Evolutionary conservation across 192 early-diverging fungal genomes (phyloP).

Genomic region (Backusella luteola): DNA sequence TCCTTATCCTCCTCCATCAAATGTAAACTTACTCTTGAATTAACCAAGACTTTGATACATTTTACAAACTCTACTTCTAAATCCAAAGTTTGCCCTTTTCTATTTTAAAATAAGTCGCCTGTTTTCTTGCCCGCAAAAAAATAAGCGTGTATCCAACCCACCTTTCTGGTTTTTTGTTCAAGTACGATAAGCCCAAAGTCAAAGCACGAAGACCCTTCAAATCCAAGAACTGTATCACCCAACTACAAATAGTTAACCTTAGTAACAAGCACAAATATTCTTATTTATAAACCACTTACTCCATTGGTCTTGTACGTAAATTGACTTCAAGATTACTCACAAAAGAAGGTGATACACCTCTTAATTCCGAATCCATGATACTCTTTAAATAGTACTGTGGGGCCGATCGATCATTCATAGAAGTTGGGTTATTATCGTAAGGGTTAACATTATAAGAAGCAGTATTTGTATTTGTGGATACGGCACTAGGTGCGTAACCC

Average conservation of each 20-base stretch:
- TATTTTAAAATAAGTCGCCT: conserved; percentile 12
- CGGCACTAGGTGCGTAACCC: not conserved
- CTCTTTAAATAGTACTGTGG: conserved; percentile 55
- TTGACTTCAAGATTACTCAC: conserved; percentile 49
- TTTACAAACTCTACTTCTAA: conserved; percentile 79
- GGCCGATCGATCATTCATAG: conserved; percentile 20
- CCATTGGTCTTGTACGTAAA: conserved; percentile 49
- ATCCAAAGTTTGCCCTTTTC: conserved; percentile 63
- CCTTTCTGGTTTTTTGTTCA: conserved; percentile 49
- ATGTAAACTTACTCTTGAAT: conserved; percentile 45
- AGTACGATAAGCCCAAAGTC: conserved; percentile 56
- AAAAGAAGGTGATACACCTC: conserved; percentile 46
- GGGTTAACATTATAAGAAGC: not conserved
- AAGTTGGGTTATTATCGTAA: not conserved
- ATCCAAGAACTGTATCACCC: conserved; percentile 78
- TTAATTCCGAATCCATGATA: conserved; percentile 48
- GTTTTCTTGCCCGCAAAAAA: not conserved
- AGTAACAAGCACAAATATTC: not conserved
- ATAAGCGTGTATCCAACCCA: not conserved
- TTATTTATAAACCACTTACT: conserved; percentile 30
- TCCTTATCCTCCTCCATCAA: not conserved
- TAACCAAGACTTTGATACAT: conserved; percentile 74
- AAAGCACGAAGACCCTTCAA: conserved; percentile 69
- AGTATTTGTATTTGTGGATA: not conserved
- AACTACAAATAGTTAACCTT: conserved; percentile 36